These are phyloP conservation scores for Plasmodium falciparum DNA, from an alignment of 169 alveolate species.

Conservation along the genomic window DNA sequence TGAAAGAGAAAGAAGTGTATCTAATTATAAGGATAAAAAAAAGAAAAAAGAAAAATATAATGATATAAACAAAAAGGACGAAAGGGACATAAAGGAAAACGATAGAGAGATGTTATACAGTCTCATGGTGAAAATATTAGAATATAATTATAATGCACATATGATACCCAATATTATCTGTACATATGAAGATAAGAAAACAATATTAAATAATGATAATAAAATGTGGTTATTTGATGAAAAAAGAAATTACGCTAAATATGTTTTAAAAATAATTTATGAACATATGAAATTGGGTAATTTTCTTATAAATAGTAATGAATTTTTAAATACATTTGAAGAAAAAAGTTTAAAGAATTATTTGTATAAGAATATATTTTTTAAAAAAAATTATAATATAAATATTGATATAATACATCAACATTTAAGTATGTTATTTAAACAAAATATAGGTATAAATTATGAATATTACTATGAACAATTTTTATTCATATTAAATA, in stretches of 20 bases:
- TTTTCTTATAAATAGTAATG: constrained; percentile 11
- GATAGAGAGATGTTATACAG: not conserved
- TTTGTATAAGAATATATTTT: constrained; percentile 6
- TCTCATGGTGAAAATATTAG: not conserved
- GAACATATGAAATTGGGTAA: constrained; percentile 42
- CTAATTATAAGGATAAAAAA: not conserved
- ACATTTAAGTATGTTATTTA: constrained; percentile 19
- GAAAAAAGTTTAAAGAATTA: constrained; percentile 16
- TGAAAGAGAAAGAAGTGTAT: not conserved
- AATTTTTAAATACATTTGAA: constrained; percentile 12
- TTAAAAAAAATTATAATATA: constrained; percentile 9
- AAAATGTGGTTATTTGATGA: no score
- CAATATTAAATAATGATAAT: not conserved
- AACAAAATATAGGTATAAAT: not conserved
- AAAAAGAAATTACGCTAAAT: not conserved
- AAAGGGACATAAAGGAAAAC: not conserved
- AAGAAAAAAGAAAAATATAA: not conserved
- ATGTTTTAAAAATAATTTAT: constrained; percentile 1
- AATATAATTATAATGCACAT: constrained; percentile 41
- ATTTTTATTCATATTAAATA: constrained; percentile 10
- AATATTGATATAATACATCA: constrained; percentile 31
- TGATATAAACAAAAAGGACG: not conserved
- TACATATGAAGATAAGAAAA: constrained; percentile 16
- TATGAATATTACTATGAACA: constrained; percentile 18
- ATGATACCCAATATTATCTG: constrained; percentile 30